These are phyloP conservation scores for Penicillium occitanis DNA, from an alignment of 2,329 filamentous ascomycete species.

Conservation along the genomic window DNA sequence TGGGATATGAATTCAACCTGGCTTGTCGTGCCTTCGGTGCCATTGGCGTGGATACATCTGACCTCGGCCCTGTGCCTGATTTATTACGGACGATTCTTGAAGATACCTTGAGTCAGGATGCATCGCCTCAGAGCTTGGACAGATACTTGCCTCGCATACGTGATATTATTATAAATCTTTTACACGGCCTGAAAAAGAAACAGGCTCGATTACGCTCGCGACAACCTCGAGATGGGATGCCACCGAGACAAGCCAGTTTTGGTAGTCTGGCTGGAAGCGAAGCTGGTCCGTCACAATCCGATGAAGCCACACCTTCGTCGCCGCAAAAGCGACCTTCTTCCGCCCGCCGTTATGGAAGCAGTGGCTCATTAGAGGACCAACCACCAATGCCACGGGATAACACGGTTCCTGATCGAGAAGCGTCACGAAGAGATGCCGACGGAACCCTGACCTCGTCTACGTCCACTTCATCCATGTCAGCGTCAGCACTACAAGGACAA, in stretches of 20 bases:
- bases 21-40: constrained; percentile 94
- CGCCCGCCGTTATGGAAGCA: constrained; percentile 40
- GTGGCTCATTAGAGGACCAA: constrained; percentile 40
- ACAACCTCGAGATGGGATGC: constrained; percentile 46
- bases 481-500: constrained; percentile 71
- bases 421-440: constrained; percentile 41
- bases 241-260: constrained; percentile 46
- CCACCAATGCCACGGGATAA: constrained; percentile 29
- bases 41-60: constrained; percentile 92
- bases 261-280: constrained; percentile 47
- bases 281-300: constrained; percentile 44
- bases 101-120: constrained; percentile 93
- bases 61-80: constrained; percentile 94
- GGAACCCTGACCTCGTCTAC: constrained; percentile 31
- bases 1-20: constrained; percentile 99
- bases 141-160: constrained; percentile 90
- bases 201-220: constrained; percentile 77
- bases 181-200: constrained; percentile 95
- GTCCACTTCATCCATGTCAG: constrained; percentile 52
- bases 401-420: constrained; percentile 40
- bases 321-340: constrained; percentile 36
- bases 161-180: constrained; percentile 96
- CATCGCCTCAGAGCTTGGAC: constrained; percentile 88
- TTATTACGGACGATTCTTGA: constrained; percentile 86
- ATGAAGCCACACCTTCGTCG: constrained; percentile 34